Evolutionary conservation across 179 eudicot genomes (phyloP).

Genomic region (Sideroxylon spinosum): DNA sequence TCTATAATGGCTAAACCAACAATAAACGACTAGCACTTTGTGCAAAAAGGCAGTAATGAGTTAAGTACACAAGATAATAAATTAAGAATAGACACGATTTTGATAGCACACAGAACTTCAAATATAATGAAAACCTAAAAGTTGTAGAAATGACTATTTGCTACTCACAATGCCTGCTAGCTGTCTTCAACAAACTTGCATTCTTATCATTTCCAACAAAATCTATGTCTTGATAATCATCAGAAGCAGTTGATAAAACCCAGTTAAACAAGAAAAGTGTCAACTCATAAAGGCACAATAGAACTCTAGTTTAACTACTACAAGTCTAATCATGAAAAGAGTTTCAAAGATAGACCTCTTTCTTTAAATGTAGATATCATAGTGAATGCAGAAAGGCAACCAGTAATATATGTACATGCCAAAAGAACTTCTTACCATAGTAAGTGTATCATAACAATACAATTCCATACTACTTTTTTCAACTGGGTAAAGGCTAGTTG

Average conservation of each 20-base stretch:
- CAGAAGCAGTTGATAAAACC: conserved; percentile 22
- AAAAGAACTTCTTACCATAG: not conserved
- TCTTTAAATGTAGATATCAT: not conserved
- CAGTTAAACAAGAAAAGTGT: conserved; percentile 16
- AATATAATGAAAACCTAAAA: not conserved
- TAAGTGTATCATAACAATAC: not conserved
- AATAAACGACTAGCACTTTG: not conserved
- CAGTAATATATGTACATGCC: not conserved
- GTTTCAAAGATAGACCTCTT: not conserved
- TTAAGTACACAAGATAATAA: not conserved
- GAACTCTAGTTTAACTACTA: not conserved
- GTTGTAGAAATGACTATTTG: conserved; percentile 7
- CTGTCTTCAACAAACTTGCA: conserved; percentile 30
- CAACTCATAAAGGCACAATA: not conserved
- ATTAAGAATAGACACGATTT: not conserved
- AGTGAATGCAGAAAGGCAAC: conserved; percentile 4
- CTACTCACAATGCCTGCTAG: conserved; percentile 39
- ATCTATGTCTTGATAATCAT: conserved; percentile 22
- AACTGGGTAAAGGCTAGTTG: not conserved
- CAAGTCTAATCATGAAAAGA: not conserved
- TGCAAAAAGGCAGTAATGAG: conserved; percentile 2
- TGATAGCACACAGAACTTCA: not conserved
- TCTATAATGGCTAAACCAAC: conserved; percentile 5
- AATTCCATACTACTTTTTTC: not conserved
- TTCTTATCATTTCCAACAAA: conserved; percentile 23